Evolutionary conservation across 2,329 filamentous ascomycete genomes (phyloP), one percentile per base, ranked within the genome.

Genomic region (Colletotrichum sp.): DNA sequence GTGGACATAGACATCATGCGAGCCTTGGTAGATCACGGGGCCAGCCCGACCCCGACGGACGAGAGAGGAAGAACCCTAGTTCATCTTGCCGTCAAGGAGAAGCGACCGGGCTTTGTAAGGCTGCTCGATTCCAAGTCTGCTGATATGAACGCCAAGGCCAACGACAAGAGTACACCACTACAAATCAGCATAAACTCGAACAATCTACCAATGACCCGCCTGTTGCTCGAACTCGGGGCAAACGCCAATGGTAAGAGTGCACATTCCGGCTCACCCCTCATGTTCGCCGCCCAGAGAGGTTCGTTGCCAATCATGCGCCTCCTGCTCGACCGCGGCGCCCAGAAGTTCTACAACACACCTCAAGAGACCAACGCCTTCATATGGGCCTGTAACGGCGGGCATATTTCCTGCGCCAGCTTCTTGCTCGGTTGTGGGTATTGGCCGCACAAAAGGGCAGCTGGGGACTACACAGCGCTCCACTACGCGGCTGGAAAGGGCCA

Each of bases 401-500:
- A 61, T 63, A 5, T 63, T 3, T 4, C 59, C 3, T 63, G 30
- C 21, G 59, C 30, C n/a, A 36, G 59, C 21, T 63, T 63, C 30
- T 68, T 55, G 16, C 64, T 68, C 13, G 55, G 70, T 5, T 43
- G 63, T 21, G 73, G 73, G 8, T 55, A 74, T 12, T 28, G 73
- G 12, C 8, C 68, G 59, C 10, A 34, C 9, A 60, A 68, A 26
- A 75, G 13, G 52, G 21, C 72, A 9, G 28, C 61, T 4, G 60
- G 18, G 13, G 52, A 61, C 36, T 75, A n/a, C 21, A 75, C 73
- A 12, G 73, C 73, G 16, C 63, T 75, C 16, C 70, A 75, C 55
- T 73, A 75, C 39, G 70, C 70, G 28, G 59, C 60, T 16, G 34
- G 18, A 57, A 59, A 3, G 14, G 68, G 52, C 18, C 43, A 21